These are phyloP conservation scores for Cadophora gregata DNA, from an alignment of 2,329 filamentous ascomycete species.

Conservation along the genomic window DNA sequence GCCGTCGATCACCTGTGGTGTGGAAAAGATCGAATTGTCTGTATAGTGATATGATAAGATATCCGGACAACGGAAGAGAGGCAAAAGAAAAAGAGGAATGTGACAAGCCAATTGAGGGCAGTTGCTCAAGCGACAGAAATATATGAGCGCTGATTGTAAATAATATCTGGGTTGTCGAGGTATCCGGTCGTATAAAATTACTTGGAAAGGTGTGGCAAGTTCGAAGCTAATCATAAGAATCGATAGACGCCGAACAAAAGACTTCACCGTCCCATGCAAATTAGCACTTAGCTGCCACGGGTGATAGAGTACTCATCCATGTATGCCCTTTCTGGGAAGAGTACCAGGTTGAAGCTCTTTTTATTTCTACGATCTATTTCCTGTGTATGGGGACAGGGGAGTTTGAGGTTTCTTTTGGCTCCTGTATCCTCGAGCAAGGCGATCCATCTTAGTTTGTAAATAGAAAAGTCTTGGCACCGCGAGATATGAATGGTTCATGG, in stretches of 20 bases:
- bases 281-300: too few relatives aligned
- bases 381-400: too few relatives aligned
- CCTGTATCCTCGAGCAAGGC: too few relatives aligned
- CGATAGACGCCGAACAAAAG: neutral
- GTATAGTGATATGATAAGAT: neutral
- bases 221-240: neutral
- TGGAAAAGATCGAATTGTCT: neutral
- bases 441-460: too few relatives aligned
- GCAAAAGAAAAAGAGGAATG: neutral
- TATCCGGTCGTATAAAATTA: neutral
- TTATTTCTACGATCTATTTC: too few relatives aligned
- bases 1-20: slow-evolving; percentile 34
- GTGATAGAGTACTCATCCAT: too few relatives aligned
- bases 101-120: neutral
- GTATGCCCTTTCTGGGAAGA: too few relatives aligned
- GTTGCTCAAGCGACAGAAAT: neutral
- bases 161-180: neutral
- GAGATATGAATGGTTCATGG: too few relatives aligned
- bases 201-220: neutral
- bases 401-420: too few relatives aligned
- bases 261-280: neutral
- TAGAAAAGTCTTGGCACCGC: too few relatives aligned
- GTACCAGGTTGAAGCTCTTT: too few relatives aligned
- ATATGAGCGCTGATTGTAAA: neutral
- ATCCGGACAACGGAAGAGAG: neutral